Evolutionary conservation across 352 stramenopile species (phyloP), one percentile per base, ranked within the genome.

Genomic region (Phytophthora sojae): DNA sequence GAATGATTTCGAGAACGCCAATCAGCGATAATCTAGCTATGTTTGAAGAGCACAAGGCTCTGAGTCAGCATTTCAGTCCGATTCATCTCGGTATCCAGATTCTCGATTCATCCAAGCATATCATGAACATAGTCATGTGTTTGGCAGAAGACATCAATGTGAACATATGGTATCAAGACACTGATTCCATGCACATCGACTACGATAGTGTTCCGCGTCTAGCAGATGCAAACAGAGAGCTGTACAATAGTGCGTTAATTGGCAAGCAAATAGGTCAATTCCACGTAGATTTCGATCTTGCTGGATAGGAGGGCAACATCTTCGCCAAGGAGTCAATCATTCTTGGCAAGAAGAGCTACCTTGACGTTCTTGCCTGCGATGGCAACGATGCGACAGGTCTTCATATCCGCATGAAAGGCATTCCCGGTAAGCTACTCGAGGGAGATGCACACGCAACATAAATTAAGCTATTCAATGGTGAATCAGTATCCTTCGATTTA

Each of bases 111-210:
- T 39, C 17, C 25, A 64, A 64, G 57, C 23, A 65, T 57, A 17
- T 64, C 23, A 64, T 64, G 57, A 64, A 64, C 19, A 6, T 2
- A 29, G 4, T 29, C 26, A 64, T 64, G 47, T 64, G 45, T 26
- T 17, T 57, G 1, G 57, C 57, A 6, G 57, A 64, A 6, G 47
- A 64, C 21, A 47, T 64, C 25, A 11, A 64, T 2, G 23, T 15
- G 6, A 25, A 64, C 12, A 64, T 57, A 9, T 64, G 57, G 47
- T 64, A 64, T 9, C 57, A 64, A 5, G 57, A 64, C 44, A 64
- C 57, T 3, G 57, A 64, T 23, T 39, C 17, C 0, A 47, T 64
- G 44, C 6, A 29, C 1, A 64, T 64, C 15, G 57, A 64, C 15
- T 50, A 29, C 3, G 47, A 64, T 51, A 37, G 5, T 7, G 45